Conservation (phyloP, 345 rosid species). For the Sonneratia alba region DNA sequence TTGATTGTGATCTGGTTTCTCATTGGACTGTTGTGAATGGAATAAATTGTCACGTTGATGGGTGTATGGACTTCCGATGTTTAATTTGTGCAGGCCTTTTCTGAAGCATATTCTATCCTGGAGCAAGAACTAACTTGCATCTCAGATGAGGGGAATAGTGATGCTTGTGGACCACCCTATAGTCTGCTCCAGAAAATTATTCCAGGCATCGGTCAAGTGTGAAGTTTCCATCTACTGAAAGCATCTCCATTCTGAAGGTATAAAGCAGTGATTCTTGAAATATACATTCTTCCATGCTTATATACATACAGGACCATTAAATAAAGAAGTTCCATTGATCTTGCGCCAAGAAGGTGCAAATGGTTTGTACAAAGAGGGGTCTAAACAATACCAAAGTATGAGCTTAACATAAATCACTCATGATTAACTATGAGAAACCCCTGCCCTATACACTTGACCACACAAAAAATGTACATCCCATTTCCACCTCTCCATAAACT, state of each 20-base stretch:
- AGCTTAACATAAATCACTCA: no score
- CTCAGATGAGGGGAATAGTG: slow-evolving; percentile 22
- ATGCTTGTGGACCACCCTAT: slow-evolving; percentile 32
- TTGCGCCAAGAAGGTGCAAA: no score
- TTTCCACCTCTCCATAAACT: no score
- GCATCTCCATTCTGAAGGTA: not conserved
- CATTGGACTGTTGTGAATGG: not conserved
- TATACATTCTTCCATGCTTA: not conserved
- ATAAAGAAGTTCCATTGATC: no score
- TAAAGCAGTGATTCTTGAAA: not conserved
- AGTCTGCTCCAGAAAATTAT: slow-evolving; percentile 67
- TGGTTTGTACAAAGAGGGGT: no score
- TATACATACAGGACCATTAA: no score
- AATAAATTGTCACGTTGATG: not conserved
- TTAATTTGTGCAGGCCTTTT: slow-evolving; percentile 66
- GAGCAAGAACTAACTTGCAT: slow-evolving; percentile 63
- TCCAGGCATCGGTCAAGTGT: slow-evolving; percentile 44
- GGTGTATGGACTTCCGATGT: not conserved
- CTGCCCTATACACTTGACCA: no score
- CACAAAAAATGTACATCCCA: no score
- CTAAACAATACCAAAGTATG: no score
- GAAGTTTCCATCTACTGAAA: not conserved
- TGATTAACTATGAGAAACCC: no score
- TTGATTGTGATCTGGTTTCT: not conserved
- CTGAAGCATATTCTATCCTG: slow-evolving; percentile 78